Conservation (phyloP, 1,284 basidiomycete genomes). For the Rhodotorula mucilaginosa region DNA sequence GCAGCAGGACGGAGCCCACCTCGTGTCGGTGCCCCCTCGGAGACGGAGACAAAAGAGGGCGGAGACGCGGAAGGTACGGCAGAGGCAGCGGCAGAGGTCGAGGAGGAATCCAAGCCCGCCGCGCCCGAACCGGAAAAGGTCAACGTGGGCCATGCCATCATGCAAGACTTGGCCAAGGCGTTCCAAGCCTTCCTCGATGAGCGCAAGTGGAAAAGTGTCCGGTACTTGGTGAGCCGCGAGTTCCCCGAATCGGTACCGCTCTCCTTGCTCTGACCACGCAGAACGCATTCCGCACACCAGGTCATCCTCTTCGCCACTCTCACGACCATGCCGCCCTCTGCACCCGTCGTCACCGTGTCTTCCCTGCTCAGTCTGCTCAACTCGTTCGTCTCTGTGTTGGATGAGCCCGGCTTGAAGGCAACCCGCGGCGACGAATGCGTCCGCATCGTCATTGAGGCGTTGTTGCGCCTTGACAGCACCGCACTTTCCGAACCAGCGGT, state of each 20-base stretch:
- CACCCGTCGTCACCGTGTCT: constrained; percentile 31
- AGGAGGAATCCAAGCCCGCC: constrained; percentile 19
- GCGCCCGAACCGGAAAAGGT: constrained; percentile 43
- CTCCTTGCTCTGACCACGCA: background rate
- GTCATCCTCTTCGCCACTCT: constrained; percentile 87
- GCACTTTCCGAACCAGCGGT: constrained; percentile 9
- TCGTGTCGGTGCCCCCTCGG: background rate
- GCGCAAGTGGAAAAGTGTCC: constrained; percentile 79
- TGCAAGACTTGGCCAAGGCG: constrained; percentile 82
- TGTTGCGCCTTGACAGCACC: constrained; percentile 33
- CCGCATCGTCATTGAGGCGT: constrained; percentile 43
- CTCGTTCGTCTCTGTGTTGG: constrained; percentile 44
- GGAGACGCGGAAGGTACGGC: background rate
- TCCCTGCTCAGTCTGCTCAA: constrained; percentile 39
- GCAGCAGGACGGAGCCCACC: background rate
- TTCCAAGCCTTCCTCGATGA: constrained; percentile 83
- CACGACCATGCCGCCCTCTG: constrained; percentile 50
- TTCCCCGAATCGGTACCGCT: background rate
- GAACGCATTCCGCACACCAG: constrained; percentile 51
- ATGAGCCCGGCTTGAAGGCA: constrained; percentile 42
- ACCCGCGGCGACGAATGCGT: constrained; percentile 45
- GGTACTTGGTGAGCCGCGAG: constrained; percentile 67
- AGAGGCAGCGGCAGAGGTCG: constrained; percentile 9
- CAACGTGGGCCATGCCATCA: constrained; percentile 65
- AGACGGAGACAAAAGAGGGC: background rate